Base-by-base conservation (phyloP, 1,284 basidiomycete genomes). In the Fereydounia khargensis region DNA sequence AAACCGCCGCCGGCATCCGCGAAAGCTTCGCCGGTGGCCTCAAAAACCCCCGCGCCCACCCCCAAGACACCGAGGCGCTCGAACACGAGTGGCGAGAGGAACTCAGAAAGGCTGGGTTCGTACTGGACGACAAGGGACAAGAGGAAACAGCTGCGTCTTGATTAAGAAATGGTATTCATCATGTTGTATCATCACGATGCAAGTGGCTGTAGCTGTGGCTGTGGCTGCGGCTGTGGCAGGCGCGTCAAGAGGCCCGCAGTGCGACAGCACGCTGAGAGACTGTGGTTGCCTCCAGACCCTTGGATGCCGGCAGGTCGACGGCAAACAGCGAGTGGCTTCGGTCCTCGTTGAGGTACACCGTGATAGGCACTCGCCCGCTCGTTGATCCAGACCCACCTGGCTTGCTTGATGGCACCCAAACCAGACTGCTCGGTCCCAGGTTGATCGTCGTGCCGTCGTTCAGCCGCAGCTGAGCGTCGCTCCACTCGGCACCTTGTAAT, bases 331-430 rank as follows among this genome's bases (percentile, higher is more conserved):
- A 86, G 69, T 90, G 87, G 69, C 84, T 87, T 31, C 91, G 83
- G 76, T 95, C 91, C 53, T 82, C 82, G 77, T 96, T 94, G 72
- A 95, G 82, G 76, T 95, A 96, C 27, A 96, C 87, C 0, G 91
- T 91, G 18, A 96, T 78, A 63, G 86, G 88, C 28, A 63, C 53
- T n/a, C n/a, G n/a, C n/a, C n/a, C n/a, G n/a, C n/a, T n/a, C n/a
- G n/a, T n/a, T n/a, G n/a, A n/a, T n/a, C 30, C 11, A 18, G 4
- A 11, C 35, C 24, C n/a, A 7, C 25, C 8, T 14, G 8, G 25
- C 25, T 14, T 27, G 8, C 25, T 27, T 27, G 25, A 14, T 43
- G 31, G 7, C 3, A 33, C 43, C 70, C 70, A 71, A 18, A 58
- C 47, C 35, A 74, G 44, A 6, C 51, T 55, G 27, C 68, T 62